These are phyloP conservation scores for Leishmania tarentolae DNA, from an alignment of 208 protist genomes.

Conservation along the genomic window DNA sequence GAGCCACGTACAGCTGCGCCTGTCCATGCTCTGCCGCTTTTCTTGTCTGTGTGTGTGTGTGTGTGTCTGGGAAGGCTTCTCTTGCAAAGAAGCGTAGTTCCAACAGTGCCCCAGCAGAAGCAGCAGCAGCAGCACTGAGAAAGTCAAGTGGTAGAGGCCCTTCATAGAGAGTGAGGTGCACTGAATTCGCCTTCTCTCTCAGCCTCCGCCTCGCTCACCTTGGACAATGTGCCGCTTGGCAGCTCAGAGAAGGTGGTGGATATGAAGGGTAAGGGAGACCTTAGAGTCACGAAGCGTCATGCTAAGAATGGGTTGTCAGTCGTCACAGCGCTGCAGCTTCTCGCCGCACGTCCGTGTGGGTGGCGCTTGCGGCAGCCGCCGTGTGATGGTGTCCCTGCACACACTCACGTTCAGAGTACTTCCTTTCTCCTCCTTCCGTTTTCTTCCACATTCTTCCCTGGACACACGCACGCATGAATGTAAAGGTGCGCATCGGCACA, in stretches of 20 bases:
- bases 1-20: background rate
- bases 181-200: too few species aligned
- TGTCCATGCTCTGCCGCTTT: background rate
- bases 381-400: background rate
- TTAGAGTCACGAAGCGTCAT: background rate
- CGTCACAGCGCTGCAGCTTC: background rate
- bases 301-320: background rate
- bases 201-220: too few species aligned
- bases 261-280: background rate
- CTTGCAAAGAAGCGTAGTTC: background rate
- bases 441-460: background rate
- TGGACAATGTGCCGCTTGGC: too few species aligned
- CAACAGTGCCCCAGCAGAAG: too few species aligned
- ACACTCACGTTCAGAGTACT: conserved; percentile 7
- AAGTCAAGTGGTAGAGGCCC: too few species aligned
- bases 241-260: background rate
- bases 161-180: too few species aligned
- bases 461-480: background rate
- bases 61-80: background rate
- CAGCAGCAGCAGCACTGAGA: too few species aligned
- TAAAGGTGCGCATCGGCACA: background rate
- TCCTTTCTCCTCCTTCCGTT: background rate
- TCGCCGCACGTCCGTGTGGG: background rate
- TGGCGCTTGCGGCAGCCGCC: background rate
- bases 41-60: background rate